Evolutionary conservation across 2,329 filamentous ascomycete genomes (phyloP), one percentile per base, ranked within the genome.

Genomic region (Chaetothyriales sp.): DNA sequence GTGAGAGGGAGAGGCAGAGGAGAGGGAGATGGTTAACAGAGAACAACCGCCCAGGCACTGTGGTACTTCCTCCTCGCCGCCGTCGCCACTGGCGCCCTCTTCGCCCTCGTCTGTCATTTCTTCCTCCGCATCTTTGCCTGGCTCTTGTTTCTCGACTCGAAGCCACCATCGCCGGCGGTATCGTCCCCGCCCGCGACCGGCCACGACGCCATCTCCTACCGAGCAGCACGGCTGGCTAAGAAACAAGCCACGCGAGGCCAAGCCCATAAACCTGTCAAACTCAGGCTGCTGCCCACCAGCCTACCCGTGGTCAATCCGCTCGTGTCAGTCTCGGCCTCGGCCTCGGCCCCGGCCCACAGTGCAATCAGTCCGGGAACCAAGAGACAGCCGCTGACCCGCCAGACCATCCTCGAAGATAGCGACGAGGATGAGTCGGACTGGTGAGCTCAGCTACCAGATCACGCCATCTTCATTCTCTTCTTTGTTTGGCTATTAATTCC

Each of bases 1-100:
- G 63, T 51, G 18, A 43, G 15, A 32, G 3, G 12, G 28, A 32
- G 5, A 28, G 9, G 26, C 5, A 36, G 28, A 36, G 28, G 28
- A 20, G 45, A 18, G 25, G 19, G n/a, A n/a, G n/a, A n/a, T n/a
- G n/a, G n/a, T n/a, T n/a, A n/a, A n/a, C n/a, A n/a, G n/a, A n/a
- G n/a, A n/a, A n/a, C n/a, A n/a, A 43, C 18, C 20, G 46, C 19
- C 19, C 51, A 74, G 71, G 67, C 66, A 46, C 52, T 71, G 18
- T 64, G 66, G 49, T 73, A 75, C 60, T 82, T 74, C 60, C 71
- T 88, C 46, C 80, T 79, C 47, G 74, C 80, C 20, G 86, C 84
- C 6, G 73, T 77, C 28, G 65, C 84, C 18, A 72, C 86, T 49
- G 86, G 86, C n/a, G 67, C 81, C 49, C 48, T 78, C 9, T 70